phyloP scores from a whole-genome alignment of 2,329 filamentous ascomycete species.

The Talaromyces albobiverticillius region DNA sequence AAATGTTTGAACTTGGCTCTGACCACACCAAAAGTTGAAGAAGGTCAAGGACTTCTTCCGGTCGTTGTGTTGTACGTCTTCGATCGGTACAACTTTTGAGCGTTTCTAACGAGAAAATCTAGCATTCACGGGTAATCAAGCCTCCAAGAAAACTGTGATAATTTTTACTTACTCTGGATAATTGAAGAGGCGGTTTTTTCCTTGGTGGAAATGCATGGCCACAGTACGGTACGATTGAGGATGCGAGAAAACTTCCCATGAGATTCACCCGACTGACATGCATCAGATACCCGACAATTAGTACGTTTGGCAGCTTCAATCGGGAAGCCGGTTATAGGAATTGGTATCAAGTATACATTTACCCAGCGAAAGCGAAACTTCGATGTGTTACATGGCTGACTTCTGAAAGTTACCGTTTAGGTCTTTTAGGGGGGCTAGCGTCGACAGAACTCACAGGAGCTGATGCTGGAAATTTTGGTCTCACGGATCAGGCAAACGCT shows the following conservation, averaged over 20 bases:
- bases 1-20: not conserved
- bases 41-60: not conserved
- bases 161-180: too few relatives aligned
- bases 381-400: not conserved
- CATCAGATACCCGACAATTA: not conserved
- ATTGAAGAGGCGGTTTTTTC: not conserved
- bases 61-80: not conserved
- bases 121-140: not conserved
- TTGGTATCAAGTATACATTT: not conserved
- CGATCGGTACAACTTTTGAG: too few relatives aligned
- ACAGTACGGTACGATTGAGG: too few relatives aligned
- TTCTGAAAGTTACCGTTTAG: not conserved
- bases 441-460: not conserved
- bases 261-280: too few relatives aligned
- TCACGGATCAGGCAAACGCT: constrained; percentile 31
- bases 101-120: too few relatives aligned
- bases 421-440: not conserved
- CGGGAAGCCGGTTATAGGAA: not conserved
- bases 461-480: constrained; percentile 13
- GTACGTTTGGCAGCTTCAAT: not conserved
- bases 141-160: too few relatives aligned
- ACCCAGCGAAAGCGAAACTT: not conserved
- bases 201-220: not conserved
- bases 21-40: not conserved
- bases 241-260: too few relatives aligned